Evolutionary conservation across 1,139 yeast genomes (phyloP), one percentile per base, ranked within the genome.

Genomic region (Diutina siamensis): DNA sequence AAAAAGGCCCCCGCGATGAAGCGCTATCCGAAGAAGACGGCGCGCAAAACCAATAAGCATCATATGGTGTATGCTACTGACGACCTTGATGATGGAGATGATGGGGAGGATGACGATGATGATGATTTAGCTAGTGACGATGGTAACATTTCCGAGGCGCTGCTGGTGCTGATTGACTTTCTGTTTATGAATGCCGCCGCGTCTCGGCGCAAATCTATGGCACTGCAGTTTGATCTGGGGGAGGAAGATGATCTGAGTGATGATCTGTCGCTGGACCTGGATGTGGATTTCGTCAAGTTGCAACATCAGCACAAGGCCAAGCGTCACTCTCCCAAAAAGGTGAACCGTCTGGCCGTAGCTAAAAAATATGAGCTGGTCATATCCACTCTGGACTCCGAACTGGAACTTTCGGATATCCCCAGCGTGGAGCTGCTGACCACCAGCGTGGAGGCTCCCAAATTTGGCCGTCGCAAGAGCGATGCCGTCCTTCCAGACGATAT

Each of bases 271-370:
- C 1, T 83, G 53, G 54, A 53, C 38, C 48, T 50, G 25, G 81
- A 78, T 53, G 78, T 81, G 3, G 92, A 83, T 60, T 81, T 80
- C 57, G 83, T 82, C 15, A 76, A 74, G 58, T 62, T 82, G 49
- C 83, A 83, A 41, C 84, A 81, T 8, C 82, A 80, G 55, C 68
- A 78, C 51, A 78, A 81, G 60, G 76, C 76, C 32, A 70, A 67
- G 13, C 35, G 31, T n/a, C 21, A 31, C 18, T 20, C 44, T 17
- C 44, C 44, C 5, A 28, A 19, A 35, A 40, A 28, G 17, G 19
- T 33, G 22, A n/a, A 13, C 7, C 34, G 34, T 2, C 33, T 33
- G 5, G 15, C 10, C 8, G n/a, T 28, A 8, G 21, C 34, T 12
- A 25, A 27, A 25, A 40, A 28, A 13, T 27, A 17, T 18, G 44